Evolutionary conservation across 306 rosid species (phyloP), one percentile per base, ranked within the genome.

Genomic region (Pueraria montana): DNA sequence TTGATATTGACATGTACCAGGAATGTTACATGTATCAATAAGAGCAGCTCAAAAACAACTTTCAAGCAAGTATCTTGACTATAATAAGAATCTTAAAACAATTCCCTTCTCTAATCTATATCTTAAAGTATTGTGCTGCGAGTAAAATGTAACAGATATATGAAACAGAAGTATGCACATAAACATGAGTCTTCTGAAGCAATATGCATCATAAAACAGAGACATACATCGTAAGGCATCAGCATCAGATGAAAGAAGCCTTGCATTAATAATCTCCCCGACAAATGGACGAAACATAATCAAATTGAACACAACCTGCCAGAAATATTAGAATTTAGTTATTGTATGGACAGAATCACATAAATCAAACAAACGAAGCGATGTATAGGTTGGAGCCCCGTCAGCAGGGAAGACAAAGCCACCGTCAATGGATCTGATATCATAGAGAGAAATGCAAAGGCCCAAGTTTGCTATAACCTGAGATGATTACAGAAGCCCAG

Each of bases 381-480:
- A n/a, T n/a, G 74, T 87, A 55, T 88, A 93, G 52, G 94, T 91
- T 48, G 98, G 90, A 74, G 94, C 93, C 62, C 97, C 98, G 23
- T 90, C 97, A 46, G 86, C 80, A 5, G 97, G 88, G 85, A 86
- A 81, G 87, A 95, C 85, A 76, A 92, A 90, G 11, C 95, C 93
- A 20, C 97, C 95, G 16, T 88, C 88, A 56, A 93, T 82, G 73
- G 94, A 91, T 65, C 75, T 84, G 80, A 93, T 90, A 86, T 92
- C 97, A 74, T 91, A 91, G 6, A 95, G 83, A 46, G 94, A 95
- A 64, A 87, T 67, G 82, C 97, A 95, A 48, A 95, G 95, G 82
- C 98, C 97, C 88, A 91, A 84, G 30, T 91, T 89, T 45, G 97
- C 82, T 72, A 95, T 83, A 76, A 95, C 95, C 95, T 95, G 53